A percentile compares a stretch with the other conserved stretches of the same genome.
These are phyloP conservation scores for Dacryopinax primogenitus DNA, from an alignment of 768 basidiomycete genomes.

Conservation along the genomic window DNA sequence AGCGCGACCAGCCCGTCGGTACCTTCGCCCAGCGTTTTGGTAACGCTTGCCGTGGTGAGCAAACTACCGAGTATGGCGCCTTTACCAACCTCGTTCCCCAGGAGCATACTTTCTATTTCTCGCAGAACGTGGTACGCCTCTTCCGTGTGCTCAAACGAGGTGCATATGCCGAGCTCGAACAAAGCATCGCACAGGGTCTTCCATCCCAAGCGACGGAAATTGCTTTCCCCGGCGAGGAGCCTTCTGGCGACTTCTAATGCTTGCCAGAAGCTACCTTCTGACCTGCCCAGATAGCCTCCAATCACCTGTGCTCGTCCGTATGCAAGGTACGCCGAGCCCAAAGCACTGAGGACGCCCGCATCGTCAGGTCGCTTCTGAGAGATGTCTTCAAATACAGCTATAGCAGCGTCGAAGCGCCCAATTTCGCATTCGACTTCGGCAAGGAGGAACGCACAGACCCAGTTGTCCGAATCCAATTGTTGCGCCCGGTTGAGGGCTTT, in stretches of 20 bases:
- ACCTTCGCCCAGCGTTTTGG: not conserved
- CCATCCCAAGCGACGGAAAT: slow-evolving; percentile 67
- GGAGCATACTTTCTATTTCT: slow-evolving; percentile 19
- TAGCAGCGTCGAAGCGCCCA: slow-evolving; percentile 62
- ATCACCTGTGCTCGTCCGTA: slow-evolving; percentile 51
- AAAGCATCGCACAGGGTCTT: slow-evolving; percentile 69
- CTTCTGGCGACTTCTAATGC: slow-evolving; percentile 42
- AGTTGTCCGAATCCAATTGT: slow-evolving; percentile 60
- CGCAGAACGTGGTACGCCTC: slow-evolving; percentile 18
- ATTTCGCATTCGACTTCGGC: slow-evolving; percentile 73
- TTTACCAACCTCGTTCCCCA: not conserved
- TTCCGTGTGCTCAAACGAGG: slow-evolving; percentile 35
- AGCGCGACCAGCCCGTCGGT: slow-evolving; percentile 29
- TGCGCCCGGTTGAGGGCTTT: slow-evolving; percentile 71
- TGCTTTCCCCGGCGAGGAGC: slow-evolving; percentile 40
- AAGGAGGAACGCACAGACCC: slow-evolving; percentile 72
- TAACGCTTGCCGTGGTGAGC: not conserved
- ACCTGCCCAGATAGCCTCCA: slow-evolving; percentile 60
- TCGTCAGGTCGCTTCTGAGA: slow-evolving; percentile 48
- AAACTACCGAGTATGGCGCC: not conserved
- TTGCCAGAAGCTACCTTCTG: slow-evolving; percentile 57
- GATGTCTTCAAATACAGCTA: slow-evolving; percentile 48
- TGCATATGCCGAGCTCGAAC: slow-evolving; percentile 46
- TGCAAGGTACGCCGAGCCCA: slow-evolving; percentile 60
- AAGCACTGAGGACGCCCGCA: slow-evolving; percentile 53